These are phyloP conservation scores for Podaxis rugospora DNA, from an alignment of 768 basidiomycete species.

Conservation along the genomic window DNA sequence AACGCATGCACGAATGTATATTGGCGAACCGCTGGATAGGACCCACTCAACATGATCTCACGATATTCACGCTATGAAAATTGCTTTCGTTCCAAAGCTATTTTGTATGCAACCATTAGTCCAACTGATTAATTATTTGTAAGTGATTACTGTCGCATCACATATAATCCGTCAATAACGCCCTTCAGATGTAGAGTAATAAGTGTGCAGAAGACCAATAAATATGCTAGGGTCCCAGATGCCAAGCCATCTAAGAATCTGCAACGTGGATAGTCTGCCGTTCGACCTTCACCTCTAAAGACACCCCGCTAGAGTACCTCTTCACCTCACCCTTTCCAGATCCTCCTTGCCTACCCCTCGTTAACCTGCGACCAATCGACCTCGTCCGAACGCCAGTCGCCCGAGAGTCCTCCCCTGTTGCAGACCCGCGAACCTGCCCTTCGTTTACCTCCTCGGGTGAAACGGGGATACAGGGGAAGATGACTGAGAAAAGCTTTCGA, in stretches of 20 bases:
- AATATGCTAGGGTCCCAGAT: background rate
- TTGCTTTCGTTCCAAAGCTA: background rate
- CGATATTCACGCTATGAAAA: background rate
- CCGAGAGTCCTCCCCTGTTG: background rate
- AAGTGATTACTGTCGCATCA: background rate
- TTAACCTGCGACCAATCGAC: background rate
- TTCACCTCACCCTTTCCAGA: background rate
- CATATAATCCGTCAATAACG: background rate
- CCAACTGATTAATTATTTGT: background rate
- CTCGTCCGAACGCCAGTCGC: background rate
- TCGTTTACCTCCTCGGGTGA: background rate
- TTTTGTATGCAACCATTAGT: background rate
- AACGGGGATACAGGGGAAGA: conserved; percentile 8
- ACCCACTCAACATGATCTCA: background rate
- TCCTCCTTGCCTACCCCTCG: background rate
- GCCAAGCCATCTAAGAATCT: background rate
- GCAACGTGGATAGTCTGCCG: background rate
- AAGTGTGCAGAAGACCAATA: background rate
- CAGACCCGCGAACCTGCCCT: background rate
- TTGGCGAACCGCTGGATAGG: background rate
- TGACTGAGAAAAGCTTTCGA: background rate
- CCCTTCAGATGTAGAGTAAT: background rate
- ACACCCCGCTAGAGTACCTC: background rate
- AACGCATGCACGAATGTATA: conserved; percentile 43
- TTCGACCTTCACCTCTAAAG: background rate